Evolutionary conservation across 495 filamentous ascomycete species (phyloP), one percentile per base, ranked within the genome.

Genomic region (Evansstolkia leycettana): DNA sequence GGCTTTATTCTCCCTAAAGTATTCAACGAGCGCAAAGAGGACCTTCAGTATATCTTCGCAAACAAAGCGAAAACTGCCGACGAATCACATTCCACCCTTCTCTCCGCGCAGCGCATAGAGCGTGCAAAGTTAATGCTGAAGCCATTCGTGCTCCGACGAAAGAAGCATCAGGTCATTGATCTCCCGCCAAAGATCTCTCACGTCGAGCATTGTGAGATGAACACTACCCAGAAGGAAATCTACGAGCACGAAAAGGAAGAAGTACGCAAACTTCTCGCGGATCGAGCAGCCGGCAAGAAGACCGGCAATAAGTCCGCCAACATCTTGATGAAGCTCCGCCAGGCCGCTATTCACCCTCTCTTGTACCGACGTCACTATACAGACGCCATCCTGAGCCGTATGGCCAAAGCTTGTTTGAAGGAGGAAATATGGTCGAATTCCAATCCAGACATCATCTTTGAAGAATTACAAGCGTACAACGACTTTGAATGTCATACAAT

Each of bases 81-180:
- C 35, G 75, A 82, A 37, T 62, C 62, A 0, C 76, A 78, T 46
- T 76, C 77, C 2, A 78, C 85, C 5, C 64, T 96, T 3, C 62
- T 96, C 2, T 90, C 87, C 0, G 74, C 72, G 5, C 84, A 94
- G 52, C 78, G 90, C 3, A 90, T 95, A 32, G 70, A 73, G 14
- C 71, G 86, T 20, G 90, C 90, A 0, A 79, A 84, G 29, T 82
- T 85, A 0, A 95, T 98, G 69, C 76, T 98, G 54, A 83, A 89
- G 24, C 90, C 90, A 0, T 98, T 96, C 51, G 82, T 98, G 16
- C 62, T 98, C 0, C 85, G 92, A 25, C 72, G 90, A 4, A 88
- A 90, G 62, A 98, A 98, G 60, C 78, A 84, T 29, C 87, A 95
- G 44, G 92, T 96, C n/a, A 68, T 95, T 8, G 76, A 90, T 41